These are phyloP conservation scores for Globisporangium radiosum DNA, from an alignment of 352 stramenopile genomes.

Conservation along the genomic window DNA sequence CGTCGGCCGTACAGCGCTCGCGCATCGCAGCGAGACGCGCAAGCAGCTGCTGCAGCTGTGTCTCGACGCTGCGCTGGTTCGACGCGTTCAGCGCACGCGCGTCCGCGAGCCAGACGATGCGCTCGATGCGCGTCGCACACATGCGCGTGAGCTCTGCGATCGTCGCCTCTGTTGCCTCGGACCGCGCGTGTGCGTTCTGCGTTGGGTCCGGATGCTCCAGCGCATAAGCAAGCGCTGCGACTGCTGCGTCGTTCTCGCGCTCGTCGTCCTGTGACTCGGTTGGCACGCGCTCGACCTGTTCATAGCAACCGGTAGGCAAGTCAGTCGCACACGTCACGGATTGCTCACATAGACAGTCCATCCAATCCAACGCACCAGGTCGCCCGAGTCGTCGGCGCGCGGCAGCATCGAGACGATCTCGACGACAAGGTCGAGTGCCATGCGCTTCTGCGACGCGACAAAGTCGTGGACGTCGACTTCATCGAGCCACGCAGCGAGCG, in stretches of 20 bases:
- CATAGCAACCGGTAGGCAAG: background rate
- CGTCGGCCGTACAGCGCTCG: slow-evolving; percentile 15
- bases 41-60: slow-evolving; percentile 19
- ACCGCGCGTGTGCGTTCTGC: slow-evolving; percentile 21
- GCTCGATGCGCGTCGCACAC: slow-evolving; percentile 32
- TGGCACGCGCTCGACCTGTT: background rate
- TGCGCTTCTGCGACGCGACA: slow-evolving; percentile 5
- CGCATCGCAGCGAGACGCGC: slow-evolving; percentile 15
- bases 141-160: slow-evolving; percentile 37
- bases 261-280: background rate
- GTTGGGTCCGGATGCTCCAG: slow-evolving; percentile 6
- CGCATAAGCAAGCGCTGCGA: slow-evolving; percentile 2
- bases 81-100: slow-evolving; percentile 10
- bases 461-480: slow-evolving; percentile 2
- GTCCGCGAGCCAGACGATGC: slow-evolving; percentile 25
- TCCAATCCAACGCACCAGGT: slow-evolving; percentile 6
- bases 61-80: slow-evolving; percentile 15
- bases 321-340: background rate
- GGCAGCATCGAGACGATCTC: slow-evolving; percentile 15
- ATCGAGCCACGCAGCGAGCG: slow-evolving; percentile 29
- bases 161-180: slow-evolving; percentile 28
- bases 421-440: slow-evolving; percentile 16
- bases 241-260: slow-evolving; percentile 12
- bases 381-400: background rate
- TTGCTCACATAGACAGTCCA: background rate